Evolutionary conservation across 2,329 filamentous ascomycete species (phyloP), one percentile per base, ranked within the genome.

Genomic region (Clathrospora elynae): DNA sequence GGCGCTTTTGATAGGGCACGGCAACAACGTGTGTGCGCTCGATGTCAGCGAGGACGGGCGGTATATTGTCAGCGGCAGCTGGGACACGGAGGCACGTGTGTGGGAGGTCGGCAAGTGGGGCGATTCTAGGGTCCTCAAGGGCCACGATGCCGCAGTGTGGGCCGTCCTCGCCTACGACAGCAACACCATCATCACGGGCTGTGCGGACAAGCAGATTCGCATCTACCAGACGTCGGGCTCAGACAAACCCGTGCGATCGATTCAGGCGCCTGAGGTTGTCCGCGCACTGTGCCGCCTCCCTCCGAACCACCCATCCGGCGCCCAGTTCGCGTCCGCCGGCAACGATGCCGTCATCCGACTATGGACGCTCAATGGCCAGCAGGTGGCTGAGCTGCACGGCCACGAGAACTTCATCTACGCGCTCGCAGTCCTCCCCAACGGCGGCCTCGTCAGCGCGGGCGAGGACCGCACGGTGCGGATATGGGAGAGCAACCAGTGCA

Each of bases 361-460:
- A 4, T 99, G 91, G 87, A 93, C 86, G 23, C 65, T 95, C 17
- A 82, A 86, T 38, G 93, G 93, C 0, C 77, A 85, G 35, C 80
- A 88, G 45, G 77, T 96, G 8, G 86, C 80, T 7, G 85, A 91
- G 67, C 77, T 99, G 3, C 81, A 85, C 46, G 93, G 92, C 0
- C 95, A 99, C 61, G 90, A 95, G 43, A 95, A 86, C 64, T 99
- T 96, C 67, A 93, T 99, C 44, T 99, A 99, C 71, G 87, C 88
- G 5, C 74, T 99, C 10, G 79, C 87, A 1, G 79, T 81, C 14
- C 74, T 95, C 7, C 88, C 92, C 0, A 85, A 87, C 0, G 92
- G 92, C 5, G 90, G 96, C 64, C 77, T 99, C 19, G 87, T 95
- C 34, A 97, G 92, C 68, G 84, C 90, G 2, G 90, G 90, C 12